Percentiles rank a stretch among this genome's conserved stretches.
Evolutionary conservation across 2,329 filamentous ascomycete species (phyloP).

Genomic region (Monilinia vaccinii-corymbosi): DNA sequence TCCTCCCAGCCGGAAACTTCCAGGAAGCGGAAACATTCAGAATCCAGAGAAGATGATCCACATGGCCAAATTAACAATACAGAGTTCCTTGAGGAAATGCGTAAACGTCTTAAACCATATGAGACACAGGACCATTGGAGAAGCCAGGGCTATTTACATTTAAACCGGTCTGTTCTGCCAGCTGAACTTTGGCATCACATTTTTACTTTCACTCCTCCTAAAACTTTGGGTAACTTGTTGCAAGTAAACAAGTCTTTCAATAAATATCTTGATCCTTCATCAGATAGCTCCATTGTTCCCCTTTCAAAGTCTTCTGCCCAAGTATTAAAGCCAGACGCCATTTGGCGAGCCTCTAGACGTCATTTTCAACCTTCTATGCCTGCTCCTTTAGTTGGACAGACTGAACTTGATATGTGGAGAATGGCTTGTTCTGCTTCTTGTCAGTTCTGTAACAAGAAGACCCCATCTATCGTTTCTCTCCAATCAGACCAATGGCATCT

Average conservation of each 20-base stretch:
- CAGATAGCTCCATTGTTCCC: slow-evolving; percentile 30
- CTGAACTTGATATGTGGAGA: slow-evolving; percentile 70
- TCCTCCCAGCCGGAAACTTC: slow-evolving; percentile 11
- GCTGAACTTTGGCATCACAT: slow-evolving; percentile 61
- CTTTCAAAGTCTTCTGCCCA: slow-evolving; percentile 29
- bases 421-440: slow-evolving; percentile 55
- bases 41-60: slow-evolving; percentile 10
- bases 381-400: slow-evolving; percentile 52
- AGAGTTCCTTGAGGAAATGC: slow-evolving; percentile 11
- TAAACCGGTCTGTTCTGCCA: slow-evolving; percentile 36
- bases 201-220: slow-evolving; percentile 57
- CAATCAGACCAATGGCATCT: slow-evolving; percentile 42
- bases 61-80: slow-evolving; percentile 16
- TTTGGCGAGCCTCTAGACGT: slow-evolving; percentile 65
- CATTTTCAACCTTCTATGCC: slow-evolving; percentile 59
- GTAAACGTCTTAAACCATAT: slow-evolving; percentile 26
- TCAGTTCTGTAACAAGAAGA: slow-evolving; percentile 53
- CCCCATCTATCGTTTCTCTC: slow-evolving; percentile 19
- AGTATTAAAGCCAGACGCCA: slow-evolving; percentile 48
- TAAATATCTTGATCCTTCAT: slow-evolving; percentile 44
- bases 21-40: slow-evolving; percentile 24
- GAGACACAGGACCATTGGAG: slow-evolving; percentile 14
- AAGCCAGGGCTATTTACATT: slow-evolving; percentile 15
- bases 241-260: slow-evolving; percentile 60
- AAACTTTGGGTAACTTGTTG: slow-evolving; percentile 54